phyloP scores from a whole-genome alignment of 2,329 filamentous ascomycete species.

The Alternaria sp. region DNA sequence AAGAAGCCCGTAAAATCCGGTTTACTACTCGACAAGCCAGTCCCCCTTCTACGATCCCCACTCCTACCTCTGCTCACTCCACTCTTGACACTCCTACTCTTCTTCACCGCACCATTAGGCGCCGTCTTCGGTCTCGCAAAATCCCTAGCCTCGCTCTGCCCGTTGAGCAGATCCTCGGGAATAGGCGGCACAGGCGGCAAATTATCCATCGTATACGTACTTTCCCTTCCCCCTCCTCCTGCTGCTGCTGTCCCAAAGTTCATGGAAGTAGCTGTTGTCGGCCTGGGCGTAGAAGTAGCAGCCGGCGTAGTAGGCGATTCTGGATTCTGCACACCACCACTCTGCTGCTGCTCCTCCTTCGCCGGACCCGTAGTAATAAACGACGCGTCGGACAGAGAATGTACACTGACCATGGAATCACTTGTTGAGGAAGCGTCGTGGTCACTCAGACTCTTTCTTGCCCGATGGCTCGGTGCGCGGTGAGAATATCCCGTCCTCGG shows the following conservation, averaged over 20 bases:
- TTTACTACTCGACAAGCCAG: slow-evolving; percentile 15
- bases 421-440: neutral
- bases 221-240: slow-evolving; percentile 17
- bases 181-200: slow-evolving; percentile 49
- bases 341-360: neutral
- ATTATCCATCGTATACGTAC: slow-evolving; percentile 23
- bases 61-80: slow-evolving; percentile 32
- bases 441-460: slow-evolving; percentile 30
- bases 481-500: slow-evolving; percentile 45
- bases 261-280: neutral
- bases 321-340: slow-evolving; percentile 1
- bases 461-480: slow-evolving; percentile 35
- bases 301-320: slow-evolving; percentile 28
- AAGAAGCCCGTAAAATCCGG: slow-evolving; percentile 47
- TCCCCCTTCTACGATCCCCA: slow-evolving; percentile 23
- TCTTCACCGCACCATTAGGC: slow-evolving; percentile 28
- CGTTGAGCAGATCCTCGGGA: slow-evolving; percentile 37
- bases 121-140: slow-evolving; percentile 35
- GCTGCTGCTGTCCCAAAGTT: slow-evolving; percentile 2
- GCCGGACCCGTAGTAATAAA: slow-evolving; percentile 41
- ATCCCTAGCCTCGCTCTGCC: slow-evolving; percentile 16
- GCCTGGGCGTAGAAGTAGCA: slow-evolving; percentile 30
- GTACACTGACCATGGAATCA: slow-evolving; percentile 69
- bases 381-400: slow-evolving; percentile 73
- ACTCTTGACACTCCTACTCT: slow-evolving; percentile 41